Evolutionary conservation across 768 basidiomycete species (phyloP), one percentile per base, ranked within the genome.

Genomic region (Mrakia blollopis): DNA sequence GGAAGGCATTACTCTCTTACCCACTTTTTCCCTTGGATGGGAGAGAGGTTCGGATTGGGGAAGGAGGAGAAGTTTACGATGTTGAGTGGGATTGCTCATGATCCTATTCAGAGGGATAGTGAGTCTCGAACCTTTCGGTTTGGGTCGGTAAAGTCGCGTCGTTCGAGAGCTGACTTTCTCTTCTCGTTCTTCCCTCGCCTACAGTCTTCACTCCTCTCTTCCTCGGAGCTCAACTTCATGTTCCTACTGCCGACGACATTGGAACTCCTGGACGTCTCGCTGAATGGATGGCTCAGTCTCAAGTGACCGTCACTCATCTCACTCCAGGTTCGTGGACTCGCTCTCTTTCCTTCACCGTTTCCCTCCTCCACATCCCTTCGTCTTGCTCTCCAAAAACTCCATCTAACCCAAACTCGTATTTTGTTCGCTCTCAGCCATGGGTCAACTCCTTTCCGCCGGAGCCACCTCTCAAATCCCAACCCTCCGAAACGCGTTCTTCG

Each of bases 21-120:
- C 0, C 97, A 98, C 83, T 99, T 98, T 87, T 98, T 98, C 88
- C 95, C 95, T 2, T 99, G 97, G 97, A 98, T 99, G 97, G 91
- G 91, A 30, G 85, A 93, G 82, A 85, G 89, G 41, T 99, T 98
- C 82, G 89, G 88, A 1, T 84, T 99, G 68, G 85, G 86, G 52
- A 86, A 89, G 76, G 84, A 86, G 41, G 93, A 92, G 79, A 92
- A 89, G 83, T 99, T 97, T 81, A 98, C 97, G 0, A 98, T 99
- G 97, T 88, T 99, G 41, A 95, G 93, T 80, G 97, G 97, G 28
- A 99, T 99, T 74, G 97, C 97, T 18, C 97, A 99, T 81, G 97
- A 99, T 84, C 97, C 97, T 14, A 97, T 99, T 80, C 97, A 99
- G 82, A 89, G 97, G 80, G 97, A 99, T 81, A 99, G 95, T 98